Evolutionary conservation across 2,329 filamentous ascomycete genomes (phyloP).

Genomic region (Didymella exigua): DNA sequence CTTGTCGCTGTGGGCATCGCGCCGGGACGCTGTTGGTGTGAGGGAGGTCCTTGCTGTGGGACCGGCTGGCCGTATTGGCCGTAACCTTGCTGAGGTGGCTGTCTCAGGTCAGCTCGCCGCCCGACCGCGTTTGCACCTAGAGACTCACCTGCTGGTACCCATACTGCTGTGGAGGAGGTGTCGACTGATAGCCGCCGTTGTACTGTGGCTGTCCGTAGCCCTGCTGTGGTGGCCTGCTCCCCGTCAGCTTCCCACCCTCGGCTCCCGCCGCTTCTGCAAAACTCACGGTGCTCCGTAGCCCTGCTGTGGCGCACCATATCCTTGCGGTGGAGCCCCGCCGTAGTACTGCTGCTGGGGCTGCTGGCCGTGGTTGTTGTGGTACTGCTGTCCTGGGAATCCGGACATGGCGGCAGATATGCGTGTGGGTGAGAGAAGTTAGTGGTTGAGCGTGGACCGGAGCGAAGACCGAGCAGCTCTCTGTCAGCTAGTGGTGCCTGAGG

Average conservation of each 20-base stretch:
- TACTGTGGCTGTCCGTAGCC: conserved; percentile 51
- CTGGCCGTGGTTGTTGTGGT: conserved; percentile 48
- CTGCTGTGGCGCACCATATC: conserved; percentile 25
- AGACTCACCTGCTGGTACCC: conserved; percentile 50
- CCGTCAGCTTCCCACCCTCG: conserved; percentile 21
- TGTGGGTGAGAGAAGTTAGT: conserved; percentile 1
- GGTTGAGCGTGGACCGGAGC: conserved; percentile 5
- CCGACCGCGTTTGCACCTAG: background rate
- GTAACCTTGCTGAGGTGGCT: conserved; percentile 43
- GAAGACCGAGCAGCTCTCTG: conserved; percentile 8
- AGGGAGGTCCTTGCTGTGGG: conserved; percentile 28
- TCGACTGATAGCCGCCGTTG: conserved; percentile 44
- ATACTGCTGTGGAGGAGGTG: conserved; percentile 52
- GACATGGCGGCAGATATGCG: conserved; percentile 41
- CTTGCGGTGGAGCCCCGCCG: conserved; percentile 30
- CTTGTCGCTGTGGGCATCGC: conserved; percentile 57
- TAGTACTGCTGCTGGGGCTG: conserved; percentile 39
- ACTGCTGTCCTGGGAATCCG: conserved; percentile 49
- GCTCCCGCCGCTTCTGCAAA: background rate
- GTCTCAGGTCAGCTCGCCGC: conserved; percentile 32
- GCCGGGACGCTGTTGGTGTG: conserved; percentile 45
- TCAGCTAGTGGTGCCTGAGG: background rate
- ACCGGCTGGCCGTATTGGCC: conserved; percentile 34
- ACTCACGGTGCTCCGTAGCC: conserved; percentile 39
- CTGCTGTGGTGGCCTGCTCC: conserved; percentile 38